Percentiles rank a stretch among this genome's conserved stretches.
Conservation (phyloP, 371 early-diverging fungal genomes). For the Mortierella sp. region DNA sequence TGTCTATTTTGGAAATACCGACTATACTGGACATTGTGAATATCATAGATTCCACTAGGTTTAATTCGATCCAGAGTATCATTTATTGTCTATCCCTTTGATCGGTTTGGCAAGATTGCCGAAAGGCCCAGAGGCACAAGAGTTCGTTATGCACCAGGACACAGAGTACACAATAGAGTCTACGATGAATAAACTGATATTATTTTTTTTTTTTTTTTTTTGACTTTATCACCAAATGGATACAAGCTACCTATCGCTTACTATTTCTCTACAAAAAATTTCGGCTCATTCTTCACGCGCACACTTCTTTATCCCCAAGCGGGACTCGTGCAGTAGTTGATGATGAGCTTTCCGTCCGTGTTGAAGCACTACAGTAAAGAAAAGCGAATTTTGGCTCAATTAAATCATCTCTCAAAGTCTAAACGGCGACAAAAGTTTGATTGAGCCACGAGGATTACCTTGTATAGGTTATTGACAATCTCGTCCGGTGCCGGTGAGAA, state of each 20-base stretch:
- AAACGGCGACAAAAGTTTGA: too few species aligned
- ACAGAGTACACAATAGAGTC: constrained; percentile 35
- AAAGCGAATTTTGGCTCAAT: background rate
- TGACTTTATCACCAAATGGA: too few species aligned
- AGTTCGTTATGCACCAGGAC: constrained; percentile 46
- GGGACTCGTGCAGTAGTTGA: constrained; percentile 90
- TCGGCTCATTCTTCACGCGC: background rate
- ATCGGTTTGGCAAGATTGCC: constrained; percentile 36
- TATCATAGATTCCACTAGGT: constrained; percentile 38
- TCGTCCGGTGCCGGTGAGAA: constrained; percentile 97
- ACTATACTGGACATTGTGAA: background rate
- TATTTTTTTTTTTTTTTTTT: background rate
- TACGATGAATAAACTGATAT: constrained; percentile 18
- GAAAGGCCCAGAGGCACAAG: constrained; percentile 33
- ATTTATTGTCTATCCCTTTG: constrained; percentile 41
- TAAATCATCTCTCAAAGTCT: too few species aligned
- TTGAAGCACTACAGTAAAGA: constrained; percentile 75
- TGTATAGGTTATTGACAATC: constrained; percentile 80
- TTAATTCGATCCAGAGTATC: constrained; percentile 29
- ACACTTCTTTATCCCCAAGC: constrained; percentile 83
- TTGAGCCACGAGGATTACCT: constrained; percentile 58
- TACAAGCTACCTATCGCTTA: too few species aligned
- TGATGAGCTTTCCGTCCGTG: constrained; percentile 82
- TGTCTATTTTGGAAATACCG: background rate
- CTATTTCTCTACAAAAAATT: too few species aligned